Conservation (phyloP, 2,329 filamentous ascomycete genomes). For the Claviceps citrina region DNA sequence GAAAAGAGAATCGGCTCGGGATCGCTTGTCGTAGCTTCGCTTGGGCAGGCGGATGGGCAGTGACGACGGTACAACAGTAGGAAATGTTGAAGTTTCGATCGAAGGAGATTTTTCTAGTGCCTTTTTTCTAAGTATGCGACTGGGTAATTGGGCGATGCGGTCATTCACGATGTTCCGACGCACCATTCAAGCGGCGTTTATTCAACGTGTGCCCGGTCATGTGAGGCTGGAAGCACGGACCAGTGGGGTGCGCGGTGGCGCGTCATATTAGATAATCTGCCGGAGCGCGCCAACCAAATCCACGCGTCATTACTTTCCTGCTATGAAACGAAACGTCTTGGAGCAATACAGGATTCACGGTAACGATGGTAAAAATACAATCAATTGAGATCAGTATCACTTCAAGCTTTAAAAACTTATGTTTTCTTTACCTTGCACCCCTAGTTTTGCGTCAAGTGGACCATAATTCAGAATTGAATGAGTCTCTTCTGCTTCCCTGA, state of each 20-base stretch:
- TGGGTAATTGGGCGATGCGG: too few relatives aligned
- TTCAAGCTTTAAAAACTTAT: too few relatives aligned
- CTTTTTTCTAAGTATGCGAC: not conserved
- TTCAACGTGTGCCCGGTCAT: conserved; percentile 19
- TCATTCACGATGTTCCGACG: not conserved
- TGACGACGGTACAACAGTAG: not conserved
- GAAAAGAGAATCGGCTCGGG: not conserved
- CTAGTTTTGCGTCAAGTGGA: not conserved
- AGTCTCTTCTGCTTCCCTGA: too few relatives aligned
- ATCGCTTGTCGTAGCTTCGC: not conserved
- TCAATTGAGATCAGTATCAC: too few relatives aligned
- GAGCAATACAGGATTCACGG: too few relatives aligned
- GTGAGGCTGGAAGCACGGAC: conserved; percentile 17
- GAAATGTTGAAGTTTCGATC: not conserved
- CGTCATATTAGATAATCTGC: conserved; percentile 3
- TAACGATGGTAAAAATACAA: too few relatives aligned
- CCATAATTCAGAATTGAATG: not conserved
- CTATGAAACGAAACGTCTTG: too few relatives aligned
- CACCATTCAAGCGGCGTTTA: conserved; percentile 2
- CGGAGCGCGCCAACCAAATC: too few relatives aligned
- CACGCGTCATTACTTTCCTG: not conserved
- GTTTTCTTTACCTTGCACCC: too few relatives aligned
- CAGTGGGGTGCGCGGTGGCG: conserved; percentile 5
- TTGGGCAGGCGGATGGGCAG: not conserved
- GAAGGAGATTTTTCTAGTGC: not conserved